These are phyloP conservation scores for Terfezia claveryi DNA, from an alignment of 495 filamentous ascomycete genomes.

Conservation along the genomic window DNA sequence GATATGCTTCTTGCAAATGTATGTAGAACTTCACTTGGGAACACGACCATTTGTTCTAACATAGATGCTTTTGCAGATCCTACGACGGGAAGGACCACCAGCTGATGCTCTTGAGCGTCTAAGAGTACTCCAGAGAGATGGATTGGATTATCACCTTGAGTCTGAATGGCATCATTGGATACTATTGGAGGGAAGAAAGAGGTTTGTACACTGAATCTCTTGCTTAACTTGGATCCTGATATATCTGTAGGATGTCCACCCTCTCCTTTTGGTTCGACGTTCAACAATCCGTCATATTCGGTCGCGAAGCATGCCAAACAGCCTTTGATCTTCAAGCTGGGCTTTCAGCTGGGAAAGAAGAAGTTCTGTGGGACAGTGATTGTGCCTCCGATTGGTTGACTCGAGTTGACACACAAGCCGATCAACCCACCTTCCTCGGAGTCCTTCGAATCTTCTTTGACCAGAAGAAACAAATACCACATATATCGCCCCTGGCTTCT, in stretches of 20 bases:
- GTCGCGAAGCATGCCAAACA: constrained; percentile 16
- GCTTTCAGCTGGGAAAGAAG: constrained; percentile 11
- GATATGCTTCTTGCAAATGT: constrained; percentile 18
- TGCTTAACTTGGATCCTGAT: background rate
- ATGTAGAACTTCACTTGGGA: background rate
- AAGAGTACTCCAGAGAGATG: constrained; percentile 11
- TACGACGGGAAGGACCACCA: constrained; percentile 13
- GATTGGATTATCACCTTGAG: constrained; percentile 16
- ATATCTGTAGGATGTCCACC: constrained; percentile 11
- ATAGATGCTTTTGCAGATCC: constrained; percentile 2
- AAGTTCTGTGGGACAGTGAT: constrained; percentile 16
- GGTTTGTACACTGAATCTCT: constrained; percentile 4
- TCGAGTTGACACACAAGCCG: constrained; percentile 11
- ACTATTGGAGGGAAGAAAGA: constrained; percentile 16
- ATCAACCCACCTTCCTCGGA: constrained; percentile 12
- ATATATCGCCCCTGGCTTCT: constrained; percentile 13
- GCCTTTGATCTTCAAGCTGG: constrained; percentile 15
- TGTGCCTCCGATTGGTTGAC: constrained; percentile 15
- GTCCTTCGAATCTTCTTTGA: constrained; percentile 16
- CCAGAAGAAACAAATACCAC: constrained; percentile 10
- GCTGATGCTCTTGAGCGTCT: constrained; percentile 15
- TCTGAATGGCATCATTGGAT: constrained; percentile 19
- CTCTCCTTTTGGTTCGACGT: constrained; percentile 19
- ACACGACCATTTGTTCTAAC: background rate
- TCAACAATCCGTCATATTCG: constrained; percentile 17